These are phyloP conservation scores for Phytophthora uliginosa DNA, from an alignment of 352 stramenopile species.

Conservation along the genomic window DNA sequence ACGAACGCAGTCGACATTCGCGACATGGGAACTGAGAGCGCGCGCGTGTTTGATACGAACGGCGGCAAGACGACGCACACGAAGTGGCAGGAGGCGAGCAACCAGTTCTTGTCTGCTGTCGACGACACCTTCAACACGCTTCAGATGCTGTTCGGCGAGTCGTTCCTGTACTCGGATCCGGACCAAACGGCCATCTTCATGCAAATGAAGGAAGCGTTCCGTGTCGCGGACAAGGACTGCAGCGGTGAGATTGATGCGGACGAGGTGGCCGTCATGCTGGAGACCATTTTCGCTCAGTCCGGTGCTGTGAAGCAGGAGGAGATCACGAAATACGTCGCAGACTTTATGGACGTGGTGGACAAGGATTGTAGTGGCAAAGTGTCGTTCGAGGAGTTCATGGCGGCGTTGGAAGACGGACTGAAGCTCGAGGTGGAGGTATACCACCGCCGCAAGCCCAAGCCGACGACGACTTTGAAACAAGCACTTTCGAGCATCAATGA, in stretches of 20 bases:
- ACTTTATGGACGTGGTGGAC: slow-evolving; percentile 84
- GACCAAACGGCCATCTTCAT: slow-evolving; percentile 89
- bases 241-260: slow-evolving; percentile 85
- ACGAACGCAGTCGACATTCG: slow-evolving; percentile 64
- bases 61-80: slow-evolving; percentile 45
- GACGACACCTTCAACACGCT: slow-evolving; percentile 80
- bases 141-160: slow-evolving; percentile 76
- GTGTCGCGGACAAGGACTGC: slow-evolving; percentile 81
- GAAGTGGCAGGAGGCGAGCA: slow-evolving; percentile 64
- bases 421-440: slow-evolving; percentile 87
- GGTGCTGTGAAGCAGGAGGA: slow-evolving; percentile 79
- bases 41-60: slow-evolving; percentile 31
- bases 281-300: slow-evolving; percentile 82
- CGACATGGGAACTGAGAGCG: slow-evolving; percentile 32
- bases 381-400: slow-evolving; percentile 87
- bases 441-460: slow-evolving; percentile 49
- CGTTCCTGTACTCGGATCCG: slow-evolving; percentile 80
- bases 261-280: slow-evolving; percentile 80
- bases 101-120: slow-evolving; percentile 60
- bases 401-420: slow-evolving; percentile 76
- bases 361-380: slow-evolving; percentile 75
- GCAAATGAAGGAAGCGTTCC: slow-evolving; percentile 91
- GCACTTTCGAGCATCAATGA: slow-evolving; percentile 53
- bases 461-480: slow-evolving; percentile 23
- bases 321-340: slow-evolving; percentile 74